Base-by-base conservation (phyloP, 768 basidiomycete genomes). In the Leccinum variicolor region DNA sequence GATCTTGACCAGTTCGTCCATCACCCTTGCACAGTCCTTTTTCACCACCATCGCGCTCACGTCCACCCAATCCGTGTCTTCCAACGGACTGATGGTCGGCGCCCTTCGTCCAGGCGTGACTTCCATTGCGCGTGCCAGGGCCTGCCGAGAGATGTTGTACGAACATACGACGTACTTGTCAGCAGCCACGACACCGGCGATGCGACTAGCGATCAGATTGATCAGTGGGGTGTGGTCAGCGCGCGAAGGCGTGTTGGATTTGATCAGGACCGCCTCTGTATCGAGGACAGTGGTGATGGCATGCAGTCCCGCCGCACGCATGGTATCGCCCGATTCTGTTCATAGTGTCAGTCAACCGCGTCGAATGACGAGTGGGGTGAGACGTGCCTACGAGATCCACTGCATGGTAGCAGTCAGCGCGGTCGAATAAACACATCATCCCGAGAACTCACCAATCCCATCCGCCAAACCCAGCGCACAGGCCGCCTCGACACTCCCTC, bases 401-500 rank as follows among this genome's bases (percentile, higher is more conserved):
- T 94, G 65, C 1, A 56, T 15, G 15, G 19, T 14, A 28, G 39
- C 11, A 41, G 25, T 63, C 34, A 56, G 52, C 5, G 17, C 52
- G 13, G 54, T 52, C 47, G 63, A 10, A 49, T 50, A 58, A 14
- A 7, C 6, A 3, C 23, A 23, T 2, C 4, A 8, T 15, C 14
- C 8, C 6, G 9, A 8, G 1, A 9, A 75, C 86, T 66, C 64
- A 94, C 93, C 92, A 56, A 99, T 98, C 8, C 94, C 97, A 73
- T 99, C 97, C 6, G 97, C 96, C 60, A 98, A 79, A 1, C 97
- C 97, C 13, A 99, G 79, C 2, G 97, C 84, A 76, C 97, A 99
- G 36, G 97, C 97, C 8, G 96, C 97, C 74, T 99, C 97, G 1
- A 99, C 97, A 66, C 94, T 96, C 2, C 97, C 97, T 2, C 97